phyloP scores from a whole-genome alignment of 31 red algal genomes.

The Porphyra umbilicalis region DNA sequence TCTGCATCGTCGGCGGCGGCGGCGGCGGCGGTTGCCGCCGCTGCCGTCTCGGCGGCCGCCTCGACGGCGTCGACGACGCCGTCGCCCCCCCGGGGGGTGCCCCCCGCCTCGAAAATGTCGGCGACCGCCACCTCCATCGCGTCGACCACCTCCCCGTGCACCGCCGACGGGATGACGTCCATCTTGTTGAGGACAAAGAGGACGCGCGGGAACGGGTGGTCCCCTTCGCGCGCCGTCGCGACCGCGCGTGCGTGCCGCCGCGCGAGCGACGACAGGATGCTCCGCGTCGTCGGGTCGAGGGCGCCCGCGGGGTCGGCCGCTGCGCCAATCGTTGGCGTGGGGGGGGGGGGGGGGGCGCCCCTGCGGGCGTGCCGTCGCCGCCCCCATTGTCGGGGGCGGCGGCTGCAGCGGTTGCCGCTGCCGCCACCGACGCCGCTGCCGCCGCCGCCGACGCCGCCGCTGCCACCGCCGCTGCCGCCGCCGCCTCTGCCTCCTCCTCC shows the following conservation, averaged over 20 bases:
- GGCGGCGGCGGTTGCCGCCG: background rate
- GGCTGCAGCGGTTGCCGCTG: background rate
- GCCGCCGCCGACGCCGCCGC: background rate
- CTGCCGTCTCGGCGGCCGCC: background rate
- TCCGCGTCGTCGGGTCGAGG: background rate
- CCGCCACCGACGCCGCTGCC: background rate
- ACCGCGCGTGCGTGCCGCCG: background rate
- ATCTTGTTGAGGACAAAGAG: constrained; percentile 75
- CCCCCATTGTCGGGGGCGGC: background rate
- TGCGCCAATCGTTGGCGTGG: background rate
- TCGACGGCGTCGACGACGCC: background rate
- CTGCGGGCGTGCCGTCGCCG: background rate
- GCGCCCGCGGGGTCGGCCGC: background rate
- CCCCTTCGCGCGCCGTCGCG: background rate
- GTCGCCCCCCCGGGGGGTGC: background rate
- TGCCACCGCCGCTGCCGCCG: background rate
- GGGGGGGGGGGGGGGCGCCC: too few relatives aligned
- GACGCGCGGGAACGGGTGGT: constrained; percentile 1
- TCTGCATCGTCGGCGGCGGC: background rate
- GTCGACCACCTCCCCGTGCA: constrained; percentile 8
- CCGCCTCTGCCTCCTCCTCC: background rate
- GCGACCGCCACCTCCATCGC: constrained; percentile 5
- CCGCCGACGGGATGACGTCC: constrained; percentile 43
- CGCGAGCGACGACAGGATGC: background rate
- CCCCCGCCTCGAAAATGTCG: constrained; percentile 12